Base-by-base conservation (phyloP, 495 filamentous ascomycete genomes). In the Neurospora sp. region DNA sequence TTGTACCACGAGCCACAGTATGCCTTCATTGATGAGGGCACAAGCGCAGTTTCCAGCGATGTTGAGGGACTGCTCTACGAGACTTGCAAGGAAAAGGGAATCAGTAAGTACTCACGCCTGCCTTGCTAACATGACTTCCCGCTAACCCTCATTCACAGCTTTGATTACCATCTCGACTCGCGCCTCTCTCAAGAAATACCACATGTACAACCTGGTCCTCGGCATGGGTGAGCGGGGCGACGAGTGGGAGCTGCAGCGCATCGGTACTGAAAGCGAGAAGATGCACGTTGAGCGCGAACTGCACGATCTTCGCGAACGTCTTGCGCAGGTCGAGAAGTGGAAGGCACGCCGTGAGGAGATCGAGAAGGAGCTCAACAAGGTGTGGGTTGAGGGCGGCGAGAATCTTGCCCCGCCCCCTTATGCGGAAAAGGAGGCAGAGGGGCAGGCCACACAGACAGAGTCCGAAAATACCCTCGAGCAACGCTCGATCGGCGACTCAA, bases 1-100 rank as follows among this genome's bases (percentile, higher is more conserved):
- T 84, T 98, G 74, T 98, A 99, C 80, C 96, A 98, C 78, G 94
- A 98, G 82, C 96, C 96, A 37, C 85, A 92, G 61, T 98, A 94
- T 77, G 96, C 94, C 3, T 91, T 99, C 75, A 89, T 98, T 61
- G 96, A 99, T 73, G 96, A 99, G 80, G 96, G 93, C 40, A 99
- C 96, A 0, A 93, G 91, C 44, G 96, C 96, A 9, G 96, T 99
- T 2, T 92, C 89, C 27, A 93, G 91, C 44, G 96, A 99, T 77
- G 96, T 98, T 8, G 96, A 99, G 79, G 96, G 96, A 11, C 77
- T 98, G 69, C 81, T 99, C 40, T 99, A 99, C 76, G 92, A 98
- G 81, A 90, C 88, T 44, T 93, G 91, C 72, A 99, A 98, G 82
- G 91, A 93, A 75, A 91, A 90, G 75, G 96, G 94, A 0, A 97